A percentile compares a stretch with the other conserved stretches of the same genome.
Conservation (phyloP, 192 early-diverging fungal genomes). For the Ambispora gerdemannii region DNA sequence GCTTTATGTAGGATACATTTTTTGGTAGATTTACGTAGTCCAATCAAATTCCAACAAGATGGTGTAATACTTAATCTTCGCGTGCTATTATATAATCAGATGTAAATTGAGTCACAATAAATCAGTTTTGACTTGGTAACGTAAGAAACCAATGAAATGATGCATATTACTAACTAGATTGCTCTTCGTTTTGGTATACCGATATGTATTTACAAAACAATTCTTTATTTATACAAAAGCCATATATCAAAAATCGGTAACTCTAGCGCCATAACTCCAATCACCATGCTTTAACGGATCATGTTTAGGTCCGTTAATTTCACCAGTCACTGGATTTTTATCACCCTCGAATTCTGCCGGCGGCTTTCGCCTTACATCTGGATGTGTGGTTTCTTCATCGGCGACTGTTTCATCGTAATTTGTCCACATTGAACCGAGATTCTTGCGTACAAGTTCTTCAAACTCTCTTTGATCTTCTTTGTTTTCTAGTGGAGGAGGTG, state of each 20-base stretch:
- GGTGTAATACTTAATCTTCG: no score
- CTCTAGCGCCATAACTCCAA: slow-evolving; percentile 68
- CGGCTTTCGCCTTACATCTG: slow-evolving; percentile 47
- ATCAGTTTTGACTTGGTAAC: no score
- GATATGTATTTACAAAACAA: no score
- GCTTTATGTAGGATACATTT: no score
- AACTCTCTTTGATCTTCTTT: slow-evolving; percentile 68
- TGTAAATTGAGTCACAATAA: no score
- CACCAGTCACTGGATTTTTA: slow-evolving; percentile 73
- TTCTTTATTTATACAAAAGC: neutral
- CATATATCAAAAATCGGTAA: slow-evolving; percentile 54
- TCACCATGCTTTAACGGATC: slow-evolving; percentile 82
- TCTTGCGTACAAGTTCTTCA: slow-evolving; percentile 61
- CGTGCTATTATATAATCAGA: no score
- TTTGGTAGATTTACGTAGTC: no score
- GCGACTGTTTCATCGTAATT: slow-evolving; percentile 30
- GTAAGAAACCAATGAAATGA: no score
- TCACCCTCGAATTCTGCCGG: slow-evolving; percentile 68
- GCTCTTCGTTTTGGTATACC: no score
- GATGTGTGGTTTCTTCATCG: slow-evolving; percentile 38
- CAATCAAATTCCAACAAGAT: no score
- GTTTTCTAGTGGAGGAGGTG: slow-evolving; percentile 69
- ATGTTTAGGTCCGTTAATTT: slow-evolving; percentile 75
- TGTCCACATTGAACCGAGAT: slow-evolving; percentile 23
- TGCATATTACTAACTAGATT: no score